Conservation (phyloP, 177 flowering plant genomes). For the Vitis hybrid region DNA sequence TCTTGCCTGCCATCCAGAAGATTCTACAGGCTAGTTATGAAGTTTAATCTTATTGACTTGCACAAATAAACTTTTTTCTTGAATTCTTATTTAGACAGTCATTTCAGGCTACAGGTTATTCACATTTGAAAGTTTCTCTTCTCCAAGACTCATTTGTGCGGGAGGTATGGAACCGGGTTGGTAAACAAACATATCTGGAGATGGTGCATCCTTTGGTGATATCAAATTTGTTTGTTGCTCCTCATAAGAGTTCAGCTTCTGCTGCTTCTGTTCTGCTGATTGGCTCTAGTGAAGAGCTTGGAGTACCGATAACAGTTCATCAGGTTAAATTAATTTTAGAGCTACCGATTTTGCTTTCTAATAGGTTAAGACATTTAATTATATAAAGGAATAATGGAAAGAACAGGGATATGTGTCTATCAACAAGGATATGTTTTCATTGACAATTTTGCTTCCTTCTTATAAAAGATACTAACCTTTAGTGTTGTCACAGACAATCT, state of each 20-base stretch:
- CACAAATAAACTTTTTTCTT: conserved; percentile 6
- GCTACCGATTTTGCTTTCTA: neutral
- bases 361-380: too few species aligned
- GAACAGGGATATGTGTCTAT: neutral
- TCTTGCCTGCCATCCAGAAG: conserved; percentile 79
- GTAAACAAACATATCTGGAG: conserved; percentile 78
- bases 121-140: conserved; percentile 87
- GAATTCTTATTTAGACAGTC: conserved; percentile 9
- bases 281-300: conserved; percentile 95
- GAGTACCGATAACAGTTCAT: conserved; percentile 78
- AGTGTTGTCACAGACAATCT: conserved; percentile 62
- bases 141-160: conserved; percentile 94
- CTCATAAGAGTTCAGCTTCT: conserved; percentile 75
- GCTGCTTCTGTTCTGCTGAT: conserved; percentile 94
- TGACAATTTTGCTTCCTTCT: conserved; percentile 3
- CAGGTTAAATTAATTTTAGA: conserved; percentile 53
- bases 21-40: conserved; percentile 78
- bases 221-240: conserved; percentile 63
- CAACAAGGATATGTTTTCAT: neutral
- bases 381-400: neutral
- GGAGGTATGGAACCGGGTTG: conserved; percentile 74
- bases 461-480: conserved; percentile 20
- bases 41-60: conserved; percentile 4
- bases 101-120: conserved; percentile 73
- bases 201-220: conserved; percentile 73